Evolutionary conservation across 768 basidiomycete species (phyloP).

Genomic region (Trametes cinnabarina): DNA sequence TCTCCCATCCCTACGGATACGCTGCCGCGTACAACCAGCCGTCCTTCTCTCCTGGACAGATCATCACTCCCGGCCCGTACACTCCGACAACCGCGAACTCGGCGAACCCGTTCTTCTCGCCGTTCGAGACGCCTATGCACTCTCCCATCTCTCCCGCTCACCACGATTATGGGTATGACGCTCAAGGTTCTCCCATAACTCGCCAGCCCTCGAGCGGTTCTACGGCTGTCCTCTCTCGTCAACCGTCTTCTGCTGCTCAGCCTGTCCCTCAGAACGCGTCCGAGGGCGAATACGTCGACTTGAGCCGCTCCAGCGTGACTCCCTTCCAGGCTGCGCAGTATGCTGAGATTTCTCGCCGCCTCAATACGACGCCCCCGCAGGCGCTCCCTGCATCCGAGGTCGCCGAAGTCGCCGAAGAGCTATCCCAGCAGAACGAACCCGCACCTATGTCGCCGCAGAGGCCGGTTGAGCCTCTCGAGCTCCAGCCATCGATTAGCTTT

Average conservation of each 20-base stretch:
- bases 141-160: constrained; percentile 31
- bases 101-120: constrained; percentile 39
- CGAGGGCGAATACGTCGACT: constrained; percentile 56
- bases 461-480: constrained; percentile 12
- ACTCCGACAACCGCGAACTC: constrained; percentile 29
- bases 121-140: constrained; percentile 39
- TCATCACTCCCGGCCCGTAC: constrained; percentile 22
- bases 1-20: constrained; percentile 11
- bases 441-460: neutral
- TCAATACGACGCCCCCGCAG: constrained; percentile 37
- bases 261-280: constrained; percentile 13
- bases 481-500: constrained; percentile 12
- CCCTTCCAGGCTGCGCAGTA: constrained; percentile 78
- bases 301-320: constrained; percentile 66
- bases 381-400: constrained; percentile 25
- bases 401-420: constrained; percentile 18
- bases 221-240: constrained; percentile 16
- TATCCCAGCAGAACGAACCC: constrained; percentile 7
- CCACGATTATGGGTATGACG: constrained; percentile 30
- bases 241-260: constrained; percentile 27
- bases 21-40: constrained; percentile 22
- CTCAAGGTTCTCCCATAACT: constrained; percentile 25
- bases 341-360: constrained; percentile 59
- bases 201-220: constrained; percentile 21
- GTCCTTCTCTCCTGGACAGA: constrained; percentile 38